Conservation (phyloP, 306 rosid species). For the Mimosa pudica region DNA sequence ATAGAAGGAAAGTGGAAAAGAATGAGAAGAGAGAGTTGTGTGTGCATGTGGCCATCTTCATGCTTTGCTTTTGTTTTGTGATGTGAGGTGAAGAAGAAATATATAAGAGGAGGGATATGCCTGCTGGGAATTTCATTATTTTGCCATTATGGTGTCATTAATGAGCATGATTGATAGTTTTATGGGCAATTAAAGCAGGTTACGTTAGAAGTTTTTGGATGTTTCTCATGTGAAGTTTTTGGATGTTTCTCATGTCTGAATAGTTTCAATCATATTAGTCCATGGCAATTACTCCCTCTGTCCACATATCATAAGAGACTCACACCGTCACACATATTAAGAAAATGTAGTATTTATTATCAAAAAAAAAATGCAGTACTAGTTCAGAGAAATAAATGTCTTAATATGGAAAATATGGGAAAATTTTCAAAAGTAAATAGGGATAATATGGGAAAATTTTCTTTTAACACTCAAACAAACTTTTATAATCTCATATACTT, state of each 20-base stretch:
- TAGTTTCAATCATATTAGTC: not conserved
- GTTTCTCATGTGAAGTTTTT: not conserved
- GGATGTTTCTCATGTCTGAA: not conserved
- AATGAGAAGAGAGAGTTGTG: not conserved
- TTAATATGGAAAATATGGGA: no score
- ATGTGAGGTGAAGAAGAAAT: not conserved
- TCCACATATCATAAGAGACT: no score
- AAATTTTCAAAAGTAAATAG: no score
- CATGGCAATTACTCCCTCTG: no score
- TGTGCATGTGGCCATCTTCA: not conserved
- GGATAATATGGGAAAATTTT: no score
- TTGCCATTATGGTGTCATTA: not conserved
- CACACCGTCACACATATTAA: no score
- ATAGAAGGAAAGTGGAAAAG: not conserved
- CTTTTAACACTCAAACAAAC: no score
- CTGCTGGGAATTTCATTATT: not conserved
- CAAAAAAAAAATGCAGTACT: no score
- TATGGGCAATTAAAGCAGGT: not conserved
- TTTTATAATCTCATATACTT: no score
- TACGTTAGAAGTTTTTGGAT: not conserved
- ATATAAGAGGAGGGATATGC: not conserved
- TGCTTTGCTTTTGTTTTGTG: constrained; percentile 13
- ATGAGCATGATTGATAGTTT: constrained; percentile 14
- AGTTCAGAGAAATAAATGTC: no score
- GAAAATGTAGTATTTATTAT: no score